phyloP scores from a whole-genome alignment of 305 asterid species.

The Fraxinus greggii region DNA sequence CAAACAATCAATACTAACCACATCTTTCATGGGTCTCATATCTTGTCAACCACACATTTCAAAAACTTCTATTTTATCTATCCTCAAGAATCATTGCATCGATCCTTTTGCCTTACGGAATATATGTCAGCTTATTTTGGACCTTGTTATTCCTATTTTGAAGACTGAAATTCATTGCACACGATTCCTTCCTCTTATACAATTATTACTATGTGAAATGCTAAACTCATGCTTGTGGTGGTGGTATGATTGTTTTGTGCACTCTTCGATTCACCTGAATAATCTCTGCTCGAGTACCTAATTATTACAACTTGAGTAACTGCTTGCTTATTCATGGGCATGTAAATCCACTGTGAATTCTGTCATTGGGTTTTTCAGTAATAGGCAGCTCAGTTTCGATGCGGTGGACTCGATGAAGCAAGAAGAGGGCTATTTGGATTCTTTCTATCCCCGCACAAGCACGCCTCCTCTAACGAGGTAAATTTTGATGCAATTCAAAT shows the following conservation, averaged over 20 bases:
- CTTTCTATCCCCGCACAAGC: too few species aligned
- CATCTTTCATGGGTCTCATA: too few species aligned
- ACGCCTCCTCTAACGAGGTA: too few species aligned
- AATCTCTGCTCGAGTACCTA: not conserved
- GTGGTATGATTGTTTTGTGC: not conserved
- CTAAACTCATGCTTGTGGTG: too few species aligned
- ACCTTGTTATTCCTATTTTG: not conserved
- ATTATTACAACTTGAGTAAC: not conserved
- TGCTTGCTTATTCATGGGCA: not conserved
- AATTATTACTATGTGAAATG: not conserved
- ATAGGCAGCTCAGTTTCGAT: not conserved
- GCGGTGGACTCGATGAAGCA: conserved; percentile 27
- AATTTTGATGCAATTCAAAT: too few species aligned
- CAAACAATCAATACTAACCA: too few species aligned
- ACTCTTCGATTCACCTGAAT: not conserved
- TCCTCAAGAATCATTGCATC: not conserved
- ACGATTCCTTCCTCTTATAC: not conserved
- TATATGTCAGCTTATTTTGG: not conserved
- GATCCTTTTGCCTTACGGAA: not conserved
- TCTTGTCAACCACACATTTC: too few species aligned
- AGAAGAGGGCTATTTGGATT: too few species aligned
- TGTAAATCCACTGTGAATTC: not conserved
- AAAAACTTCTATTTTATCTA: not conserved
- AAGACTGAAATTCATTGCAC: not conserved
- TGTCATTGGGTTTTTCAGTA: not conserved